Evolutionary conservation across 208 protist species (phyloP).

Genomic region (Leishmania mexicana): DNA sequence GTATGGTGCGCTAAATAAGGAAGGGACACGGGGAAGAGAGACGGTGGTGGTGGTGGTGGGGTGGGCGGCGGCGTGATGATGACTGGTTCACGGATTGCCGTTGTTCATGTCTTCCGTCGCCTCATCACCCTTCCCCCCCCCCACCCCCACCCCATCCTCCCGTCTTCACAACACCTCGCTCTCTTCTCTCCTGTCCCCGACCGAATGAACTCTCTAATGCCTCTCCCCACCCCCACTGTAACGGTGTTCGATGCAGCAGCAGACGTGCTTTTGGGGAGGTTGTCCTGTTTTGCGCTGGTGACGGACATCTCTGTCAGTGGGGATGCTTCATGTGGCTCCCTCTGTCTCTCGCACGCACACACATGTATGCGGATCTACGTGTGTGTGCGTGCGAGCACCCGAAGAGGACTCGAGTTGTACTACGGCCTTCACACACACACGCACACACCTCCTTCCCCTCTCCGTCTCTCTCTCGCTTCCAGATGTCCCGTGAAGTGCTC

Average conservation of each 20-base stretch:
- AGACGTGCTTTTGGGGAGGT: not conserved
- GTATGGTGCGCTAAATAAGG: not conserved
- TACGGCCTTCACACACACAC: not conserved
- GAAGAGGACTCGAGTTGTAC: too few relatives aligned
- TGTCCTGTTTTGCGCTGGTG: too few relatives aligned
- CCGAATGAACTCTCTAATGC: too few relatives aligned
- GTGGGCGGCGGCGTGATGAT: not conserved
- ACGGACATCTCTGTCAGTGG: not conserved
- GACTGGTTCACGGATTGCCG: not conserved
- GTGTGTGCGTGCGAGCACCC: not conserved
- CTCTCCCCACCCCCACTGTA: not conserved
- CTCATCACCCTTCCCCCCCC: not conserved
- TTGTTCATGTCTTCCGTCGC: not conserved
- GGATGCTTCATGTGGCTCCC: not conserved
- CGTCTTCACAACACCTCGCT: not conserved
- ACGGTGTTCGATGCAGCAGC: not conserved
- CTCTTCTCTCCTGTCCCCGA: too few relatives aligned
- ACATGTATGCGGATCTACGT: not conserved
- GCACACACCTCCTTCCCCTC: not conserved
- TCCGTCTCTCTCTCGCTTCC: not conserved
- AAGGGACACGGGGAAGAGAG: not conserved
- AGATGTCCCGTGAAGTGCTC: not conserved
- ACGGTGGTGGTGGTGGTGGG: too few relatives aligned
- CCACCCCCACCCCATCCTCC: too few relatives aligned
- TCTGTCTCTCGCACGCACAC: not conserved